Evolutionary conservation across 306 rosid species (phyloP).

Genomic region (Citrullus amarus): DNA sequence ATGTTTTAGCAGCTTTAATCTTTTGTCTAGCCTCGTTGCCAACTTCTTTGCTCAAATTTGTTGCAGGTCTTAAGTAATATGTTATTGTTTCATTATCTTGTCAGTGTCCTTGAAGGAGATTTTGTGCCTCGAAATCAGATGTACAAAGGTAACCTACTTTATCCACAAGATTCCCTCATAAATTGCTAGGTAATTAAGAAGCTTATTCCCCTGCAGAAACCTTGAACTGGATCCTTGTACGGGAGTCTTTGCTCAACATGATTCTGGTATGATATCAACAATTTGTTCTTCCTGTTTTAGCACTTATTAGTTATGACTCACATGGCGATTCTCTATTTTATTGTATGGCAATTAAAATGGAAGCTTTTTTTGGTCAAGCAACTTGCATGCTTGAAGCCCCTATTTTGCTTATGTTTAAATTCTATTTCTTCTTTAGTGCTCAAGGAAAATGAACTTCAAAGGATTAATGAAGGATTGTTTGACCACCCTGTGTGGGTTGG

Average conservation of each 20-base stretch:
- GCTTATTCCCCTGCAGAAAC: conserved; percentile 38
- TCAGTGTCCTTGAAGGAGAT: conserved; percentile 59
- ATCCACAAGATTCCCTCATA: conserved; percentile 3
- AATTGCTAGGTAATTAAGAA: conserved; percentile 12
- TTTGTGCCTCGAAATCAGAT: conserved; percentile 48
- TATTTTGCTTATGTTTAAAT: conserved; percentile 3
- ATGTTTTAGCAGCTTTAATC: background rate
- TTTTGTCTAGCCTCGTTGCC: background rate
- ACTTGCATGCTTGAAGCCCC: conserved; percentile 4
- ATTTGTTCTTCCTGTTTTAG: background rate
- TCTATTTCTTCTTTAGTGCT: conserved; percentile 44
- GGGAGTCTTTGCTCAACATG: conserved; percentile 69
- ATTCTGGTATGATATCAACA: conserved; percentile 40
- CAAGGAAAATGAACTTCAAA: conserved; percentile 59
- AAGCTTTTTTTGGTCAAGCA: background rate
- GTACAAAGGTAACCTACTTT: conserved; percentile 32
- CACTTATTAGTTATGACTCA: background rate
- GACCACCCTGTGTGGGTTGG: conserved; percentile 42
- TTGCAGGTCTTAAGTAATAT: conserved; percentile 48
- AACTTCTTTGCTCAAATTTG: conserved; percentile 11
- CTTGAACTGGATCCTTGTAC: conserved; percentile 49
- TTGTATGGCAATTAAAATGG: background rate
- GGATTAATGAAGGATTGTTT: conserved; percentile 58
- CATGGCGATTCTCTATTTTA: background rate
- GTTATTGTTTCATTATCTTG: conserved; percentile 71